These are phyloP conservation scores for Priceomyces haplophilus DNA, from an alignment of 805 yeast genomes.

Conservation along the genomic window DNA sequence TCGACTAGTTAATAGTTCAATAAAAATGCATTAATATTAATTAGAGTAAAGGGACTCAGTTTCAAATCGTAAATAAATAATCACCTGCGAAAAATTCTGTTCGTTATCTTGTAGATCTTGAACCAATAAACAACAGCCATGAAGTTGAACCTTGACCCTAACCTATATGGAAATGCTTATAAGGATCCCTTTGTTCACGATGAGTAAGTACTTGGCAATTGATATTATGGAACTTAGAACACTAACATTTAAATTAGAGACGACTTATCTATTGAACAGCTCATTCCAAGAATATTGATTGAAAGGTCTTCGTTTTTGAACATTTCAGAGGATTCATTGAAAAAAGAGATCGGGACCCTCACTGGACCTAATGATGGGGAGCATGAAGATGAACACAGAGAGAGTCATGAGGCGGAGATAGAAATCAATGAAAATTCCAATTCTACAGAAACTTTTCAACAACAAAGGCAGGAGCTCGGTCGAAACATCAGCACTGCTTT, in stretches of 20 bases:
- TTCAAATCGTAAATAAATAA: background rate
- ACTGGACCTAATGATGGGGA: background rate
- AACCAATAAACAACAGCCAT: constrained; percentile 6
- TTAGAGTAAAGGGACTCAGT: background rate
- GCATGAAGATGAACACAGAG: constrained; percentile 6
- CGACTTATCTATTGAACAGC: constrained; percentile 47
- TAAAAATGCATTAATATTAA: background rate
- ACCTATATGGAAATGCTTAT: constrained; percentile 27
- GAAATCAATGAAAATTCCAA: constrained; percentile 8
- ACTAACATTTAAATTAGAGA: constrained; percentile 22
- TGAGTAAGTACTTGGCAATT: constrained; percentile 30
- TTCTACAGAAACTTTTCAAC: constrained; percentile 42
- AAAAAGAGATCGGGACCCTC: constrained; percentile 39
- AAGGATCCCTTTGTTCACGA: constrained; percentile 38
- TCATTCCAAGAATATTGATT: constrained; percentile 56
- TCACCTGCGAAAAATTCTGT: background rate
- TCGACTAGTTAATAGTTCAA: constrained; percentile 28
- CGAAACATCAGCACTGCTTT: constrained; percentile 61
- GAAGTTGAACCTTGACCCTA: constrained; percentile 25
- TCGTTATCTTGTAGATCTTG: background rate
- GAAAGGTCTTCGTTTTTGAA: constrained; percentile 60
- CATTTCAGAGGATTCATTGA: constrained; percentile 54
- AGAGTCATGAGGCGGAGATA: constrained; percentile 3
- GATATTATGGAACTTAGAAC: too few relatives aligned
- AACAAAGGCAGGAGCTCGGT: constrained; percentile 52